These are phyloP conservation scores for Pichia californica DNA, from an alignment of 805 yeast genomes.

Conservation along the genomic window DNA sequence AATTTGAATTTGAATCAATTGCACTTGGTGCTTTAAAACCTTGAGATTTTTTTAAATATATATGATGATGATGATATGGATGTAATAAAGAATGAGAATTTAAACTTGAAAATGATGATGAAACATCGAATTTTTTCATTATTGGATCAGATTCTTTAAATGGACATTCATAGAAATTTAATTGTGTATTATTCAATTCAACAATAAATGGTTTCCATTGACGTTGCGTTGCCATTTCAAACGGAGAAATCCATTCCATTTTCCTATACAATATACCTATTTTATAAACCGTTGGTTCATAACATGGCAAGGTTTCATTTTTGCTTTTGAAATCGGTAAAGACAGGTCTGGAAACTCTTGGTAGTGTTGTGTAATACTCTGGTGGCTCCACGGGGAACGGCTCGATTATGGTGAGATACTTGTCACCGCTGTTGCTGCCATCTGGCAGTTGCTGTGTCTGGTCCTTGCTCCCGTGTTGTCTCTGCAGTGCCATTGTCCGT, in stretches of 20 bases:
- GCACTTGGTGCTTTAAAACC: constrained; percentile 6
- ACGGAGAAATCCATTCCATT: constrained; percentile 72
- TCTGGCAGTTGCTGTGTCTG: too few relatives aligned
- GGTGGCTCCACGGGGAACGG: constrained; percentile 37
- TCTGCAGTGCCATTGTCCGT: too few relatives aligned
- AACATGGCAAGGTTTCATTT: constrained; percentile 50
- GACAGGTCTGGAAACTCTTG: constrained; percentile 31
- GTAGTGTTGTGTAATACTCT: constrained; percentile 29
- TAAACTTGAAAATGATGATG: constrained; percentile 10
- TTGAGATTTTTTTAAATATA: constrained; percentile 2
- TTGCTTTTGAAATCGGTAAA: constrained; percentile 8
- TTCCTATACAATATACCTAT: constrained; percentile 56
- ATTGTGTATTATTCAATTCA: constrained; percentile 81
- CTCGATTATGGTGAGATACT: constrained; percentile 26
- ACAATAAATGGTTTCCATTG: constrained; percentile 65
- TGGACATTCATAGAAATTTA: constrained; percentile 51
- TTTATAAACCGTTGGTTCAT: constrained; percentile 59
- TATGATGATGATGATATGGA: constrained; percentile 13
- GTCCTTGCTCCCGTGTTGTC: too few relatives aligned
- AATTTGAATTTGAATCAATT: background rate
- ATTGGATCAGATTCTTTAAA: constrained; percentile 5
- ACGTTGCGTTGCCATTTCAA: constrained; percentile 57
- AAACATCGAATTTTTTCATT: constrained; percentile 8
- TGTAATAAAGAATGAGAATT: constrained; percentile 13
- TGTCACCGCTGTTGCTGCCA: too few relatives aligned